Percentiles rank a stretch among this genome's conserved stretches.
phyloP scores from a whole-genome alignment of 2,329 filamentous ascomycete species.

The Pseudopyrenochaeta lycopersici region DNA sequence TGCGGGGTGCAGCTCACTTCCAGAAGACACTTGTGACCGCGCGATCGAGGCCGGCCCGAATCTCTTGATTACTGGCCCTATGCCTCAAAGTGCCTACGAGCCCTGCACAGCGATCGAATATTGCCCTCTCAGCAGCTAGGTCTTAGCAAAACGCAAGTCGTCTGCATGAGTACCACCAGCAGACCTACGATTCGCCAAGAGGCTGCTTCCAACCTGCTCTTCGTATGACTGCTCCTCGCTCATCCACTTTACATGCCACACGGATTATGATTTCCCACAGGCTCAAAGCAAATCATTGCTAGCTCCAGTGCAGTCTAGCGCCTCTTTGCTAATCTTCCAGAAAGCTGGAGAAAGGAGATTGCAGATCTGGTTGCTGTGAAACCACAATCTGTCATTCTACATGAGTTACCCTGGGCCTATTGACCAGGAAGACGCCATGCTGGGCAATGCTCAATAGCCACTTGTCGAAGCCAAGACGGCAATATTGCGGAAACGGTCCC shows the following conservation, averaged over 20 bases:
- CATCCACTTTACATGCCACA: slow-evolving; percentile 35
- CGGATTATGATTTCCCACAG: slow-evolving; percentile 5
- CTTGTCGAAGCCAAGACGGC: slow-evolving; percentile 17
- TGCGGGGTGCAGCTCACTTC: slow-evolving; percentile 19
- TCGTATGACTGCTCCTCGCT: slow-evolving; percentile 20
- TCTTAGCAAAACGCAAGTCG: not conserved
- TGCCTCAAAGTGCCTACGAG: slow-evolving; percentile 3
- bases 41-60: slow-evolving; percentile 27
- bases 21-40: slow-evolving; percentile 5
- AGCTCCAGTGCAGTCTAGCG: slow-evolving; percentile 14
- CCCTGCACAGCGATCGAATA: not conserved
- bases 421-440: slow-evolving; percentile 3
- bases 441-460: slow-evolving; percentile 19
- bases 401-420: slow-evolving; percentile 3
- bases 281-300: slow-evolving; percentile 25
- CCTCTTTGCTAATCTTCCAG: slow-evolving; percentile 31
- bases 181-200: slow-evolving; percentile 21
- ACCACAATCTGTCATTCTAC: slow-evolving; percentile 1
- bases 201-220: slow-evolving; percentile 18
- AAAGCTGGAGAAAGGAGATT: slow-evolving; percentile 22
- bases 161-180: slow-evolving; percentile 4
- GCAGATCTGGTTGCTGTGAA: slow-evolving; percentile 7
- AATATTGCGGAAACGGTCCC: slow-evolving; percentile 13
- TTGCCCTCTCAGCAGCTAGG: slow-evolving; percentile 7
- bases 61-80: slow-evolving; percentile 17